Evolutionary conservation across 176 grass and related monocot genomes (phyloP).

Genomic region (Elaeis guineensis): DNA sequence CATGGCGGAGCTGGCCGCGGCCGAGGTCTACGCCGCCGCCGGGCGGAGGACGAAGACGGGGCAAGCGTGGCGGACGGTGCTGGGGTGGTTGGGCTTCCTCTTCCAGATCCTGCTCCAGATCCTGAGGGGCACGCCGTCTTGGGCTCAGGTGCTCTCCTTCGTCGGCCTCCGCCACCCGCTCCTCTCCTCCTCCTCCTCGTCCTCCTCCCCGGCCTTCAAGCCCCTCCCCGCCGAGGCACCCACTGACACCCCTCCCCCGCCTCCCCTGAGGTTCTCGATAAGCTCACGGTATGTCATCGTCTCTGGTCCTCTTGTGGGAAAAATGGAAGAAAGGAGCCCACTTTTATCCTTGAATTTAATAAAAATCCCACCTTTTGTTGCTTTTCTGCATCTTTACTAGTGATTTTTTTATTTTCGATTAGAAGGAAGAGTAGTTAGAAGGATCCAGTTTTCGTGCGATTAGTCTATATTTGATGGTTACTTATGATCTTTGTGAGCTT

Average conservation of each 20-base stretch:
- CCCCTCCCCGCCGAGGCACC: conserved; percentile 65
- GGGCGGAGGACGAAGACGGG: conserved; percentile 42
- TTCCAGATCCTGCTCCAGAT: conserved; percentile 77
- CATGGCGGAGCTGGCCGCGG: conserved; percentile 33
- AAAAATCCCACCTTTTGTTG: too few species aligned
- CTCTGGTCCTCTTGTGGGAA: background rate
- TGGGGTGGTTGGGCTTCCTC: conserved; percentile 77
- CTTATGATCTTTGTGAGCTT: too few species aligned
- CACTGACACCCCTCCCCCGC: conserved; percentile 32
- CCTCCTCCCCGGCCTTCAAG: conserved; percentile 46
- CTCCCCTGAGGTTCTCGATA: conserved; percentile 37
- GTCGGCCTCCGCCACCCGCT: conserved; percentile 74
- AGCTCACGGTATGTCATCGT: conserved; percentile 52
- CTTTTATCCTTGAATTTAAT: too few species aligned
- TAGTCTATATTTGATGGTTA: too few species aligned
- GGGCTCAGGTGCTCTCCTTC: conserved; percentile 81
- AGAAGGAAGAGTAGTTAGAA: too few species aligned
- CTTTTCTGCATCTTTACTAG: too few species aligned
- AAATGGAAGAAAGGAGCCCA: too few species aligned
- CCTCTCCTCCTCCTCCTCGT: conserved; percentile 31
- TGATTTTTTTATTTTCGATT: too few species aligned
- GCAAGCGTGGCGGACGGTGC: conserved; percentile 70
- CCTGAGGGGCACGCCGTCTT: conserved; percentile 76
- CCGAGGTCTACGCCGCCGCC: conserved; percentile 43
- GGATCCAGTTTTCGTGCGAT: too few species aligned